Base-by-base conservation (phyloP, 257 asterid genomes). In the Rauvolfia tetraphylla region DNA sequence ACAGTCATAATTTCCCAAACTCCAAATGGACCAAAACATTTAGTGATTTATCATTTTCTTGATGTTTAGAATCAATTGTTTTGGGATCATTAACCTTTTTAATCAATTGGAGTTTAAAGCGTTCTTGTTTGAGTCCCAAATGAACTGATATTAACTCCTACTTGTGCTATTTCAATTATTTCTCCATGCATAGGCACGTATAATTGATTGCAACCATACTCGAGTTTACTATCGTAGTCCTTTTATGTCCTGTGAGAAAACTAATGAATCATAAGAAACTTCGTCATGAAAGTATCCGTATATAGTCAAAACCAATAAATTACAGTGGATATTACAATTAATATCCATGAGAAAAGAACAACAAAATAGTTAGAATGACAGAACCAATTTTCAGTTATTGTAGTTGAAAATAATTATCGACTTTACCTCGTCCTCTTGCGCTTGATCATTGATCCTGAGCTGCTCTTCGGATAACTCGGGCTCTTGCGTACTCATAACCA, bases 371-470 rank as follows among this genome's bases (percentile, higher is more conserved):
- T 15, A 63, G 39, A 42, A 63, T 38, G 7, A 66, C 36, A 25
- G 46, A 34, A 27, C 15, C 39, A 61, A 46, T 5, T 29, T 31
- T 31, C 20, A 75, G 66, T 3, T 14, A 25, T 70, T 10, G 23
- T 44, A 29, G 23, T 53, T 54, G 38, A 71, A 73, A 74, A 44
- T 46, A 72, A 57, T 31, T 8, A 68, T 65, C 77, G 12, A 34
- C 7, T 48, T 79, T 83, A 93, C 96, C 97, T 92, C 98, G 76
- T 94, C 97, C 81, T 88, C 92, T 71, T 92, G 97, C 41, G 85
- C 86, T 83, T 92, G 97, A 76, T 83, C 83, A 85, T 90, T 92
- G 80, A 81, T 72, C 63, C 78, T 85, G 51, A 88, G 78, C 82
- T 78, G 81, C 76, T 89, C 95, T 73, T 83, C 90, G 3, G 96